phyloP scores from a whole-genome alignment of 768 basidiomycete species.

The Naganishia friedmannii region DNA sequence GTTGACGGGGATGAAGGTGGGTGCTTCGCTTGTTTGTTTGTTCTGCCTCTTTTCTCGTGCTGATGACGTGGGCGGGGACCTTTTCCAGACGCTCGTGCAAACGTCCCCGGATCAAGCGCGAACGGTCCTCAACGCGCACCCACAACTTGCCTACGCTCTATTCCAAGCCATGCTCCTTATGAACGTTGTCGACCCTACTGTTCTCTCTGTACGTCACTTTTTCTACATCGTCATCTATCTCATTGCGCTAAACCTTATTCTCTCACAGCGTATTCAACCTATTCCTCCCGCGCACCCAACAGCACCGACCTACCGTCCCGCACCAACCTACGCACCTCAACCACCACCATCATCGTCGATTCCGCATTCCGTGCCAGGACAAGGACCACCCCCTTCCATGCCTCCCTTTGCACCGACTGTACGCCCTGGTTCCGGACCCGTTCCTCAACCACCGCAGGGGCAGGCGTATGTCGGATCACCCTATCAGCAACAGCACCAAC shows the following conservation, averaged over 20 bases:
- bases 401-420: constrained; percentile 35
- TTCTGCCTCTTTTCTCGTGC: not conserved
- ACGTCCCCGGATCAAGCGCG: constrained; percentile 87
- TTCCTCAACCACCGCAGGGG: constrained; percentile 39
- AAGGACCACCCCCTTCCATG: not conserved
- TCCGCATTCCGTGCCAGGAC: not conserved
- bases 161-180: constrained; percentile 91
- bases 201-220: constrained; percentile 64
- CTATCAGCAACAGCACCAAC: constrained; percentile 9
- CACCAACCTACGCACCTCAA: constrained; percentile 25
- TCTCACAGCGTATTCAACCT: constrained; percentile 43
- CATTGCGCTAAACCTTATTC: not conserved
- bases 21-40: constrained; percentile 39
- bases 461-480: not conserved
- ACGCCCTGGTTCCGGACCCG: constrained; percentile 46
- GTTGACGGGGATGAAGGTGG: constrained; percentile 95
- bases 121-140: constrained; percentile 71
- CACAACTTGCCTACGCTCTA: constrained; percentile 91
- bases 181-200: constrained; percentile 83
- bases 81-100: constrained; percentile 76
- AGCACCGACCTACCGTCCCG: constrained; percentile 37
- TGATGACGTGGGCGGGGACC: too few relatives aligned
- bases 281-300: constrained; percentile 35
- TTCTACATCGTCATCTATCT: not conserved
- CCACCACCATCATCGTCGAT: not conserved